Evolutionary conservation across 192 early-diverging fungal genomes (phyloP), one percentile per base, ranked within the genome.

Genomic region (Coemansia sp.): DNA sequence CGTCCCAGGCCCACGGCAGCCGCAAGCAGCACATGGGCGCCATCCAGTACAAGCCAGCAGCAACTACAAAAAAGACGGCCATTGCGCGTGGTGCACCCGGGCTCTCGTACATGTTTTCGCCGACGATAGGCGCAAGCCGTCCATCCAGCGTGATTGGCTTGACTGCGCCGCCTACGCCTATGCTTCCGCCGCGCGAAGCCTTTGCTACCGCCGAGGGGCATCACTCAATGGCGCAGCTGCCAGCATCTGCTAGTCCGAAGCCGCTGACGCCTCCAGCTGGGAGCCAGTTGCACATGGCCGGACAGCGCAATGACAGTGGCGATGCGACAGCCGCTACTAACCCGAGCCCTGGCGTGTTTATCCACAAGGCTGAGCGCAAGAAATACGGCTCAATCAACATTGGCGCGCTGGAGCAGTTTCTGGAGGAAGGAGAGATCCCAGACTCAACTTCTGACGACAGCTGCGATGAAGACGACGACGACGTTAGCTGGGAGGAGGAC

Each of bases 101-200:
- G 2, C 41, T 83, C n/a, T 83, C 80, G 14, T 77, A 83, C 72
- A 77, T 83, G 80, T 83, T 83, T 45, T 83, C 80, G 46, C 75
- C 80, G 11, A 64, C 71, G 0, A 56, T 77, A 22, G 36, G 67
- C 38, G 19, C 60, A 29, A 83, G 80, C 36, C 75, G 80, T 1
- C 80, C 80, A 20, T 66, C 80, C 19, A 83, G 80, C 68, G 68
- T 77, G 22, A 35, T 74, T 15, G 76, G 76, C 54, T 37, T 66
- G 6, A 15, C 67, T 24, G 67, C 65, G 5, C 64, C 75, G 17
- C 25, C 65, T 29, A 54, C 51, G 27, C 29, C 51, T 15, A 31
- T 54, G 15, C 27, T 54, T 4, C 51, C 27, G 15, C 51, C 51
- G 51, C 51, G 51, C 29, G 51, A 32, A 25, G 12, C 25, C 2